Base-by-base conservation (phyloP, 2,329 filamentous ascomycete species). In the Fusarium nurragi region DNA sequence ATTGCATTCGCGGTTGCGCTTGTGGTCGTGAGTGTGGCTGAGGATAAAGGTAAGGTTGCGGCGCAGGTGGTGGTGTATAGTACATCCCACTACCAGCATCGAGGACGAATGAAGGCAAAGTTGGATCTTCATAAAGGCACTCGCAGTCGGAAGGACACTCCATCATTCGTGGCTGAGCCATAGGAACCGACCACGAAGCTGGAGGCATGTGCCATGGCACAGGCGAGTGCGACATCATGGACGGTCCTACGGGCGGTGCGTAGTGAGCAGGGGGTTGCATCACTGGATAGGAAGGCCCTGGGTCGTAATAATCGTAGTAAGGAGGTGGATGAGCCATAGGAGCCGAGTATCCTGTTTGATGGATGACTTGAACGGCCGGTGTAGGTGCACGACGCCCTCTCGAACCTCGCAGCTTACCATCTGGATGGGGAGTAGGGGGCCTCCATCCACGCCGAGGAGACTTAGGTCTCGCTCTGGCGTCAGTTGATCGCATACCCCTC, bases 381-480 rank as follows among this genome's bases (percentile, higher is more conserved):
- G 48, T 16, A 18, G 47, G 30, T 26, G 40, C 32, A 30, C 39
- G 21, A 19, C 34, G 26, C 22, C 16, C 21, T 16, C 49, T 48
- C n/a, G 53, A 37, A 23, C 40, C 44, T 45, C 47, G 58, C 22
- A 14, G 30, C 14, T 44, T 67, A 18, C 48, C 38, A 25, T 66
- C 58, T 34, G 48, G 63, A 14, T 64, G 58, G 22, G 63, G 63
- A 14, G 63, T 66, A 37, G 63, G 63, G 21, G 63, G 58, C 4
- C 64, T 58, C 22, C 49, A 53, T 21, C 28, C n/a, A 21, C 25
- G 54, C 12, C 46, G 52, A 9, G 61, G 47, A 41, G 57, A 59
- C 13, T 26, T 63, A 18, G 26, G 40, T n/a, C 25, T 41, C 7
- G 38, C 39, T 30, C 34, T 55, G n/a, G 34, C 3, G 16, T 34